These are phyloP conservation scores for Phytophthora fragariae DNA, from an alignment of 352 stramenopile genomes.

Conservation along the genomic window DNA sequence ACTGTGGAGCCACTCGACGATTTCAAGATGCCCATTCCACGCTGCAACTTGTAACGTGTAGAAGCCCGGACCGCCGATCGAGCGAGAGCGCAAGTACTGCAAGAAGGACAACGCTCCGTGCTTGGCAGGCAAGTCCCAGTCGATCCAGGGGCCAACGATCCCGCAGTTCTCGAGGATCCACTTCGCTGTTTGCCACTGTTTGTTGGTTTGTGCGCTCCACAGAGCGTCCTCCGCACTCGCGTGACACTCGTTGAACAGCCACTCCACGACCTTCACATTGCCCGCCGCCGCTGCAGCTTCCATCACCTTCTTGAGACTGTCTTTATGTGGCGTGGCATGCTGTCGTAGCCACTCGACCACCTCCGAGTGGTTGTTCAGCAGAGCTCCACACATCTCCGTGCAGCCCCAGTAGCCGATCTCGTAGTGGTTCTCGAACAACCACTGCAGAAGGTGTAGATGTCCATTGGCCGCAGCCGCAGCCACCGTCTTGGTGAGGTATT, in stretches of 20 bases:
- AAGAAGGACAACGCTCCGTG: conserved; percentile 56
- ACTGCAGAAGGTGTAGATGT: conserved; percentile 37
- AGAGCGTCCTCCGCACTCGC: conserved; percentile 33
- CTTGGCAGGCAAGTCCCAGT: conserved; percentile 58
- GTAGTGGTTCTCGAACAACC: conserved; percentile 30
- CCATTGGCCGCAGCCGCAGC: conserved; percentile 32
- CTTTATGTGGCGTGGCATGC: conserved; percentile 25
- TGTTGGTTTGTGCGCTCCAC: conserved; percentile 31
- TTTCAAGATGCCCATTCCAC: conserved; percentile 41
- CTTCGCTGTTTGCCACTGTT: conserved; percentile 26
- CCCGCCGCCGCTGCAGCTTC: conserved; percentile 38
- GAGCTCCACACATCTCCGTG: conserved; percentile 43
- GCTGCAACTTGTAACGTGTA: conserved; percentile 72
- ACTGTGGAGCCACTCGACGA: conserved; percentile 45
- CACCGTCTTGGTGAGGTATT: conserved; percentile 35
- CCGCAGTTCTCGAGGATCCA: conserved; percentile 46
- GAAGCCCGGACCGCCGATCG: conserved; percentile 47
- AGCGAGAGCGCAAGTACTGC: conserved; percentile 52
- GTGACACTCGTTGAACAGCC: conserved; percentile 30
- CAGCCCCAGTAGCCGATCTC: conserved; percentile 40
- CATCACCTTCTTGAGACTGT: conserved; percentile 49
- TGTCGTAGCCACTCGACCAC: conserved; percentile 40
- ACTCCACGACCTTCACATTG: conserved; percentile 43
- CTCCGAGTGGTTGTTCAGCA: conserved; percentile 29
- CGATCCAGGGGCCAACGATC: conserved; percentile 36